Evolutionary conservation across 1,139 yeast species (phyloP).

Genomic region (Zygotorulaspora mrakii): DNA sequence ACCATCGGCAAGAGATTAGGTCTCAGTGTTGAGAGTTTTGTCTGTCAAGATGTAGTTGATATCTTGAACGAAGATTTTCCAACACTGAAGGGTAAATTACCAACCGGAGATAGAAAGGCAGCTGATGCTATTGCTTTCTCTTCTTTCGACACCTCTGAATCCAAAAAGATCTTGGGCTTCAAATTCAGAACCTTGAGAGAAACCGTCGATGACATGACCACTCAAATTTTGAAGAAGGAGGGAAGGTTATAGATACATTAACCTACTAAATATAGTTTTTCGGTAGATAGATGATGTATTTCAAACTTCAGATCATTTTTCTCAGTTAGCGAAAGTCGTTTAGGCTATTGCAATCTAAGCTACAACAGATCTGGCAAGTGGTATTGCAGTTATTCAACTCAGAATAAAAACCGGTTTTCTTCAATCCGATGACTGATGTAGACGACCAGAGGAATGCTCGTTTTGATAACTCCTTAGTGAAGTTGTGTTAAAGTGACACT

Average conservation of each 20-base stretch:
- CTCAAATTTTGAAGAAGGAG: constrained; percentile 35
- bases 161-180: constrained; percentile 39
- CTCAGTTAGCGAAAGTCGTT: no score
- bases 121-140: constrained; percentile 4
- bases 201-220: constrained; percentile 41
- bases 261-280: no score
- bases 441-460: no score
- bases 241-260: constrained; percentile 5
- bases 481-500: no score
- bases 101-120: constrained; percentile 19
- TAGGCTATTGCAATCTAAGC: no score
- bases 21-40: constrained; percentile 33
- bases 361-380: no score
- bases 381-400: no score
- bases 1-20: constrained; percentile 38
- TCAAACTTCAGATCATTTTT: not conserved
- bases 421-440: no score
- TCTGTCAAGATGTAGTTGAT: constrained; percentile 36
- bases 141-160: constrained; percentile 22
- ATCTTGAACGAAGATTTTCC: constrained; percentile 39
- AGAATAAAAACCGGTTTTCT: no score
- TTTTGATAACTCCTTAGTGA: no score
- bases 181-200: constrained; percentile 39
- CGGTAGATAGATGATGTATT: no score
- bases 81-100: constrained; percentile 38